Evolutionary conservation across 345 rosid genomes (phyloP), one percentile per base, ranked within the genome.

Genomic region (Cardamine occulta): DNA sequence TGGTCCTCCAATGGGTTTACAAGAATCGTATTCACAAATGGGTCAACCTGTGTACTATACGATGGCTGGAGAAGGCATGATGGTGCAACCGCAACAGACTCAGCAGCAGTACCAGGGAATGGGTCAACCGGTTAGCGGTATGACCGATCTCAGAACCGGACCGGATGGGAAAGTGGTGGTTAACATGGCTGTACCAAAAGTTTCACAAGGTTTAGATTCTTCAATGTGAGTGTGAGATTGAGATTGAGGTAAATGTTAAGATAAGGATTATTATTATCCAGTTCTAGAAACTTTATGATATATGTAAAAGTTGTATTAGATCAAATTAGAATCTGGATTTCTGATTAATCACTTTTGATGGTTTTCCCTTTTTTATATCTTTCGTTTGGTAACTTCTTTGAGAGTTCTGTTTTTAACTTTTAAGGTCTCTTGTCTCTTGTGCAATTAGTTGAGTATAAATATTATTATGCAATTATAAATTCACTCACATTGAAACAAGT

Each of bases 51-150:
- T 72, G 8, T 78, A 78, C 65, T 78, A 78, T 18, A 78, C 81
- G 0, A 42, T 73, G 18, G 63, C 77, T 37, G 70, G 81, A 6
- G 81, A 73, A 13, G 81, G 77, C 40, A 78, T 78, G 77, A 58
- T 78, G 69, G 70, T 72, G 24, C 80, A 58, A 48, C 76, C 76
- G 1, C 74, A 11, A 11, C 80, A 39, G 15, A 21, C 64, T 14
- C 77, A 78, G 69, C 63, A 55, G 28, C 80, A 71, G 48, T 78
- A 72, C 59, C 77, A 78, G 57, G 81, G 81, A 52, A 67, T 78
- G 64, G 64, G 77, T 65, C 77, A 72, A 24, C 69, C 70, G 57
- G 73, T 71, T 47, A 64, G 72, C 64, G 80, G 76, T 4, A 35
- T 77, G 66, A 77, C 63, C 6, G 74, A 74, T 24, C n/a, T 56